A percentile compares a stretch with the other conserved stretches of the same genome.
Evolutionary conservation across 2,329 filamentous ascomycete genomes (phyloP).

Genomic region (Penicillium sp.): DNA sequence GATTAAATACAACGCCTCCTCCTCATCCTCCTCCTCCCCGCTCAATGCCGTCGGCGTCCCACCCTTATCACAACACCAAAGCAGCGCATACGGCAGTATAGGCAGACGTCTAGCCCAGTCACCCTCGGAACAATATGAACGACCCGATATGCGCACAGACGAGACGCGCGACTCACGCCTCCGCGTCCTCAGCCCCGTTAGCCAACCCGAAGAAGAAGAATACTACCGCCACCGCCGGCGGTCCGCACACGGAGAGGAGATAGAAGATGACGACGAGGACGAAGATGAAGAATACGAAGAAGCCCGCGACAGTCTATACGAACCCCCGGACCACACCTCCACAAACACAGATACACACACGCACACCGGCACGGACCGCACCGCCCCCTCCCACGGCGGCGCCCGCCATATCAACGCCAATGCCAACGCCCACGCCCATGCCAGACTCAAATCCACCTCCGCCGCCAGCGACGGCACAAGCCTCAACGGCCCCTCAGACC

Average conservation of each 20-base stretch:
- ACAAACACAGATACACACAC: conserved; percentile 23
- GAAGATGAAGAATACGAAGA: conserved; percentile 44
- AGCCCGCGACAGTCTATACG: conserved; percentile 38
- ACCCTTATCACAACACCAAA: conserved; percentile 35
- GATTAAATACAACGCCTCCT: conserved; percentile 78
- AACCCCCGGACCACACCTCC: conserved; percentile 45
- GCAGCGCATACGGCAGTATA: conserved; percentile 37
- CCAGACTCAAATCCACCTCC: conserved; percentile 20
- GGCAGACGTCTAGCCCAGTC: conserved; percentile 41
- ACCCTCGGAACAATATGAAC: conserved; percentile 35
- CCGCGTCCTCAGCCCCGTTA: conserved; percentile 80
- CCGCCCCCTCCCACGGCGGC: conserved; percentile 23
- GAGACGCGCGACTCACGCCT: conserved; percentile 55
- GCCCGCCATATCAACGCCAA: neutral
- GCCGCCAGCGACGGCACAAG: conserved; percentile 9
- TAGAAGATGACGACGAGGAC: conserved; percentile 39
- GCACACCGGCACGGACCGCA: conserved; percentile 27
- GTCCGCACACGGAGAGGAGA: conserved; percentile 31
- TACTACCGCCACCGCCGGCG: conserved; percentile 49
- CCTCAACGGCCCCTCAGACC: conserved; percentile 71
- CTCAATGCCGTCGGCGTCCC: conserved; percentile 34
- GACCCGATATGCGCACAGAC: conserved; percentile 28
- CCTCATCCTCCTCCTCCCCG: conserved; percentile 54
- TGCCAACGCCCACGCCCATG: conserved; percentile 30
- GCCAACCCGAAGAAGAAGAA: conserved; percentile 68